Evolutionary conservation across 2,329 filamentous ascomycete genomes (phyloP).

Genomic region (Venturia nashicola): DNA sequence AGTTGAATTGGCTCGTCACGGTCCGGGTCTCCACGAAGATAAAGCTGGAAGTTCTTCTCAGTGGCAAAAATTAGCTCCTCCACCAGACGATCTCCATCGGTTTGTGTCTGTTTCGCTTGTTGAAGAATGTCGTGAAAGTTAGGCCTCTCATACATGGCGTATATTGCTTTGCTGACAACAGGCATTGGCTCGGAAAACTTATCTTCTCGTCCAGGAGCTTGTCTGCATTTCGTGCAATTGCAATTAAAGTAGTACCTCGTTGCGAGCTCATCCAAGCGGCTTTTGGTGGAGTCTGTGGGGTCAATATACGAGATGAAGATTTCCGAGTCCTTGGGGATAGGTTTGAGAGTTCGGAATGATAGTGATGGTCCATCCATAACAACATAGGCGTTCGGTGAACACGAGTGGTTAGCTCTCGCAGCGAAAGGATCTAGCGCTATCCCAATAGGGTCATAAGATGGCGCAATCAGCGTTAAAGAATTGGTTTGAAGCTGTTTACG

Average conservation of each 20-base stretch:
- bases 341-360: constrained; percentile 37
- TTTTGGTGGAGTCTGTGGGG: constrained; percentile 35
- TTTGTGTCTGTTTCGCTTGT: constrained; percentile 11
- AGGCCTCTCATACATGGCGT: constrained; percentile 13
- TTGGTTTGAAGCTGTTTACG: constrained; percentile 28
- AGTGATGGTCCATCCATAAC: constrained; percentile 43
- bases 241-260: constrained; percentile 48
- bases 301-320: constrained; percentile 52
- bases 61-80: background rate
- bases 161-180: constrained; percentile 16
- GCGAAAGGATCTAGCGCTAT: constrained; percentile 44
- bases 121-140: constrained; percentile 12
- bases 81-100: background rate
- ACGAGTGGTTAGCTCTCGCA: constrained; percentile 49
- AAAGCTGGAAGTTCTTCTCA: background rate
- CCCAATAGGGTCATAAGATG: constrained; percentile 45
- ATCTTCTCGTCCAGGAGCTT: constrained; percentile 25
- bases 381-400: constrained; percentile 45
- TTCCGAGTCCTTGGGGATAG: constrained; percentile 43
- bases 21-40: background rate
- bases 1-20: background rate
- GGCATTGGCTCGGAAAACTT: constrained; percentile 23
- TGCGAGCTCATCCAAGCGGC: constrained; percentile 40
- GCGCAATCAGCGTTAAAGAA: constrained; percentile 43
- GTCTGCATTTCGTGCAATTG: constrained; percentile 38